Evolutionary conservation across 805 yeast genomes (phyloP), one percentile per base, ranked within the genome.

Genomic region (Yarrowia sp.): DNA sequence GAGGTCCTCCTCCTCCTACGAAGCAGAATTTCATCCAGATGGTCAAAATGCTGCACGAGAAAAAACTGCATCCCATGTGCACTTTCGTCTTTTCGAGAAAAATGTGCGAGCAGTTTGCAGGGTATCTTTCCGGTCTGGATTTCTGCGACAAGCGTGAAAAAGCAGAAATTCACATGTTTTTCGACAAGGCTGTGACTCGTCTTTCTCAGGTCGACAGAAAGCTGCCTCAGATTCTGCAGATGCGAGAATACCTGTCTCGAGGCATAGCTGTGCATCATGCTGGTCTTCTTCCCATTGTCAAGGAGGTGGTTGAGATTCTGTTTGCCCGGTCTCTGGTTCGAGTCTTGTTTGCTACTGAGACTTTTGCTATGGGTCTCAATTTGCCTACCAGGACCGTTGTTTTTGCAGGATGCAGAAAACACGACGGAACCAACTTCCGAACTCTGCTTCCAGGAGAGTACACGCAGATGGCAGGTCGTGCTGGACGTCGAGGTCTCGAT

Each of bases 391-490:
- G 97, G 77, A 95, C 99, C 0, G 99, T 95, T 36, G 92, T 93
- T 0, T 95, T 95, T 74, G 84, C 91, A 67, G 90, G 88, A 52
- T 78, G 88, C 58, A 79, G 93, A 69, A 95, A 95, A 72, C 97
- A 93, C 74, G 99, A 95, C 73, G 98, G 98, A 51, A 82, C 86
- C 32, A 83, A 83, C 0, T 85, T 90, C 76, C 82, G 99, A 75
- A 84, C 88, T 71, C 80, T 95, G 67, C 81, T 88, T 10, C 97
- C 99, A 0, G 99, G 99, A 64, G 99, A 95, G 74, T 95, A 93
- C 74, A 95, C 98, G 0, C 99, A 93, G 77, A 95, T 95, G 99
- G 92, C 98, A 0, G 99, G 99, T 49, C 84, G 99, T 76, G 99
- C 99, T 0, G 99, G 99, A 67, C 86, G 99, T 78, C 86, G 99